Evolutionary conservation across 345 rosid species (phyloP).

Genomic region (Boechera retrofracta): DNA sequence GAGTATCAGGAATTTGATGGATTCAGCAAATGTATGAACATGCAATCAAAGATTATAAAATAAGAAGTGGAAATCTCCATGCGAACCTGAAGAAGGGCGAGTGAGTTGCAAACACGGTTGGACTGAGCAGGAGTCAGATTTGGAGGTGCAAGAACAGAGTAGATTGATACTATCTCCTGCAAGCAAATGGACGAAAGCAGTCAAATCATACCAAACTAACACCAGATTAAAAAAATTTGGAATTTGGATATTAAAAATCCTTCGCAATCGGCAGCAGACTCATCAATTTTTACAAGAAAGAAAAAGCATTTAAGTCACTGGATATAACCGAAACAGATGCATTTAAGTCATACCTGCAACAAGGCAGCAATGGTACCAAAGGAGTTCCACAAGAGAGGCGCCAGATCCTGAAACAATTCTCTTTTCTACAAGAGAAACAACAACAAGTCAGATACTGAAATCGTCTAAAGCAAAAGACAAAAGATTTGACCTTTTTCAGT

Average conservation of each 20-base stretch:
- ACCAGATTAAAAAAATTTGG: not conserved
- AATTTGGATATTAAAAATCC: not conserved
- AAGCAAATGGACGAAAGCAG: conserved; percentile 7
- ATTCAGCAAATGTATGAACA: conserved; percentile 5
- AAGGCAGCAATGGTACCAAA: conserved; percentile 48
- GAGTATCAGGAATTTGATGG: conserved; percentile 28
- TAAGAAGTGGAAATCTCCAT: not conserved
- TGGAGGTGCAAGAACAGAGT: conserved; percentile 94
- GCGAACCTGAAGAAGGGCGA: conserved; percentile 96
- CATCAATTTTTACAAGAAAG: not conserved
- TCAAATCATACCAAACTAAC: conserved; percentile 1
- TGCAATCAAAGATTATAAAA: not conserved
- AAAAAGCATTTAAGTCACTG: not conserved
- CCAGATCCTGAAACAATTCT: conserved; percentile 96
- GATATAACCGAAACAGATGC: conserved; percentile 1
- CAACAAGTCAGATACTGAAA: not conserved
- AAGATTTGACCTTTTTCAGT: not conserved
- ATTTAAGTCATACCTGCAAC: conserved; percentile 42
- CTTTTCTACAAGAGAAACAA: conserved; percentile 66
- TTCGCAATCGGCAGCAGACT: not conserved
- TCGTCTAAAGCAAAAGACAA: not conserved
- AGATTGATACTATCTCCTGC: conserved; percentile 97
- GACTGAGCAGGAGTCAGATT: conserved; percentile 89
- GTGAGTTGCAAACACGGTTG: conserved; percentile 96
- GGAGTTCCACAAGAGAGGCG: conserved; percentile 78